phyloP scores from a whole-genome alignment of 495 filamentous ascomycete genomes.

The Daldinia caldariorum region DNA sequence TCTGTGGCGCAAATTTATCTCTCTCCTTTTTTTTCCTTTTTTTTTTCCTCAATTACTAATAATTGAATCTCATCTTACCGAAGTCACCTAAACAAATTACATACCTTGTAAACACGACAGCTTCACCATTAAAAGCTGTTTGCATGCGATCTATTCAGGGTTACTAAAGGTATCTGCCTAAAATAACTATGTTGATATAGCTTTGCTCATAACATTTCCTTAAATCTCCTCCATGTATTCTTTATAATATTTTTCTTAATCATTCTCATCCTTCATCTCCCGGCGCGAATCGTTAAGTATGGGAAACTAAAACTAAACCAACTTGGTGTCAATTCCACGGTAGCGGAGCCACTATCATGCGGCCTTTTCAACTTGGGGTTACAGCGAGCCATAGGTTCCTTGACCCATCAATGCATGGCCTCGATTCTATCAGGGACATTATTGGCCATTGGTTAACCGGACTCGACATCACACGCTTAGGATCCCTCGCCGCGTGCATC shows the following conservation, averaged over 20 bases:
- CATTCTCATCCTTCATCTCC: conserved; percentile 8
- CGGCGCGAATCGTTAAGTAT: conserved; percentile 15
- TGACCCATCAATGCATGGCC: conserved; percentile 40
- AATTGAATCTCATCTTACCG: conserved; percentile 17
- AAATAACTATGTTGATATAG: conserved; percentile 45
- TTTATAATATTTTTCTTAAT: conserved; percentile 25
- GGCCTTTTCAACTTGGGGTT: conserved; percentile 42
- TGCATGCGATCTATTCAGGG: conserved; percentile 30
- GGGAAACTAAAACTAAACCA: conserved; percentile 7
- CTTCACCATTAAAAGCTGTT: neutral
- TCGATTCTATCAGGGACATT: conserved; percentile 41
- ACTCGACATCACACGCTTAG: conserved; percentile 46
- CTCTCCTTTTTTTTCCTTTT: neutral
- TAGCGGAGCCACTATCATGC: conserved; percentile 32
- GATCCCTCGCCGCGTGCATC: conserved; percentile 46
- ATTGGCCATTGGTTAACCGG: conserved; percentile 46
- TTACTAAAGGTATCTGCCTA: conserved; percentile 31
- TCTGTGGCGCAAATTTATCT: conserved; percentile 30
- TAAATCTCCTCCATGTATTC: conserved; percentile 20
- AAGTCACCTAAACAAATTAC: conserved; percentile 12
- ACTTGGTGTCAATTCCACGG: conserved; percentile 15
- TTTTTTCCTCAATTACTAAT: neutral
- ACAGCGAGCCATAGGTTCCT: conserved; percentile 41
- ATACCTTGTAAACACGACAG: conserved; percentile 2
- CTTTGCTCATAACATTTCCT: conserved; percentile 14